Base-by-base conservation (phyloP, 805 yeast genomes). In the Sungouiella blattae region DNA sequence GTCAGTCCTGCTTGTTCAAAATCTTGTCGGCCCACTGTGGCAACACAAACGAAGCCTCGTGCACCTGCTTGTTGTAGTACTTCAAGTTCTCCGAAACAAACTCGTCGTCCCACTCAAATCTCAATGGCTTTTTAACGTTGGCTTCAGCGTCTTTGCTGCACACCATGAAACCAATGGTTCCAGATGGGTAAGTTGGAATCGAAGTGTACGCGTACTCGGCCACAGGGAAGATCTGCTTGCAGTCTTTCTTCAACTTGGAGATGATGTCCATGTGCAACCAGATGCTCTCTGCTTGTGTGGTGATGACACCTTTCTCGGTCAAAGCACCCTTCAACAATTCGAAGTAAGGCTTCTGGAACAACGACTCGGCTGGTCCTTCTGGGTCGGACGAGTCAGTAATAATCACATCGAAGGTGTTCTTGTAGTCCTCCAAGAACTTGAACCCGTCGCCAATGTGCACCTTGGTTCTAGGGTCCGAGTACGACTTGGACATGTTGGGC, bases 311-410 rank as follows among this genome's bases (percentile, higher is more conserved):
- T 60, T 87, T 78, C 46, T 80, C 93, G 41, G 95, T 88, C 50
- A 91, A 76, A n/a, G 98, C 96, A 44, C 79, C 83, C 60, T 73
- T 69, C 60, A 91, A 73, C 44, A 91, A 77, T 64, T 83, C 75
- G 62, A 89, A 91, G 74, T 91, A 91, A 18, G 88, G 87, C 61
- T 85, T 83, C 69, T 89, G 95, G 78, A 93, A 93, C 34, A 91
- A 75, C 24, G 87, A 73, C 63, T 83, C 96, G 33, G 98, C 98
- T 22, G 98, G 98, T 37, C 98, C 98, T 64, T 91, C 98, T 32
- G 98, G 98, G 64, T 91, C 98, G 22, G 96, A 87, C 20, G 97
- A 88, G 62, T 91, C 98, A 33, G 98, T 91, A 62, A 91, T 84
- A 63, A 91, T 91, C 31, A 89, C 97, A 59, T 91, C 98, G 53